These are phyloP conservation scores for baker's yeast (Saccharomyces cerevisiae) DNA, from an alignment of 805 yeast species.

Conservation along the genomic window DNA sequence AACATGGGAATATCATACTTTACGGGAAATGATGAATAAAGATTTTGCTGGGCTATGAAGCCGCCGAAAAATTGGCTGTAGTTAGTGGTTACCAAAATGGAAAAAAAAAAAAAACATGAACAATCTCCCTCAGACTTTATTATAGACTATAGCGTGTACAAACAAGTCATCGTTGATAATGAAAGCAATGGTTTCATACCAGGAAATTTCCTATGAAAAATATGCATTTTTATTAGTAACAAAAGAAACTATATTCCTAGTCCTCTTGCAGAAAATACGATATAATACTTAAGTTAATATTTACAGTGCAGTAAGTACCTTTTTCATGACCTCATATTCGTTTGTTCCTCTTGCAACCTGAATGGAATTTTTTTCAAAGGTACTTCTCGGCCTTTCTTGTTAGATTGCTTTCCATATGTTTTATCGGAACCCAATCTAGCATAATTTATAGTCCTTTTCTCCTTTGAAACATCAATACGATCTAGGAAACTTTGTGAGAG, in stretches of 20 bases:
- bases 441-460: conserved; percentile 35
- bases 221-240: not conserved
- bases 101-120: not conserved
- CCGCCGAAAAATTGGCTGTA: not conserved
- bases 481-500: conserved; percentile 51
- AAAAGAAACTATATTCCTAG: not conserved
- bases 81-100: conserved; percentile 2
- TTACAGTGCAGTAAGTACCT: not conserved
- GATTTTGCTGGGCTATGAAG: not conserved
- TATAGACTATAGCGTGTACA: not conserved
- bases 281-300: not conserved
- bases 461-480: conserved; percentile 45
- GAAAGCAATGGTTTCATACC: not conserved
- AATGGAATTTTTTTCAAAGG: conserved; percentile 36
- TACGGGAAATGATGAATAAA: conserved; percentile 11
- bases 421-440: conserved; percentile 51
- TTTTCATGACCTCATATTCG: not conserved
- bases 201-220: not conserved
- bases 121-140: not conserved
- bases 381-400: conserved; percentile 39
- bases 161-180: not conserved
- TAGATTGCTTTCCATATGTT: conserved; percentile 52
- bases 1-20: conserved; percentile 24
- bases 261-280: not conserved
- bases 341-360: not conserved